A percentile compares a stretch with the other conserved stretches of the same genome.
phyloP scores from a whole-genome alignment of 2,329 filamentous ascomycete species.

The Hymenoscyphus scutula region DNA sequence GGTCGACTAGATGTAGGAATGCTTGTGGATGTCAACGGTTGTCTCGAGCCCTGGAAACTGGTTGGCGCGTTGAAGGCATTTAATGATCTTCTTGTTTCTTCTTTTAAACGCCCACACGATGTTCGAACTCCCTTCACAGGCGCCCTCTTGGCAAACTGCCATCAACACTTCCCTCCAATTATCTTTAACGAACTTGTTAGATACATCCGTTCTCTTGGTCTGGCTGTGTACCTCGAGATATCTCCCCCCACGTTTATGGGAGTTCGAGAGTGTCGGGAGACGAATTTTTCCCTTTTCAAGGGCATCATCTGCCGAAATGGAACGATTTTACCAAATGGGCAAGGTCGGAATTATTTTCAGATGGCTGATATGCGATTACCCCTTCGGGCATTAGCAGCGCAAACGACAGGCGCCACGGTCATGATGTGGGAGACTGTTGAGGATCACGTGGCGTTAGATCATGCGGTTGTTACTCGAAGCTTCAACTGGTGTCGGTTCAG shows the following conservation, averaged over 20 bases:
- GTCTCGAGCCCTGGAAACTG: slow-evolving; percentile 1
- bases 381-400: slow-evolving; percentile 45
- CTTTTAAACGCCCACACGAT: slow-evolving; percentile 9
- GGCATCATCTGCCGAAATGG: slow-evolving; percentile 45
- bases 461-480: slow-evolving; percentile 44
- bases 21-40: slow-evolving; percentile 8
- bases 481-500: slow-evolving; percentile 48
- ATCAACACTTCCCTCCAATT: slow-evolving; percentile 25
- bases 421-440: slow-evolving; percentile 46
- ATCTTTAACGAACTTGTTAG: slow-evolving; percentile 37
- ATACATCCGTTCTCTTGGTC: slow-evolving; percentile 31
- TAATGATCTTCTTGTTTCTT: slow-evolving; percentile 6
- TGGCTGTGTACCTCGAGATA: slow-evolving; percentile 44
- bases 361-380: slow-evolving; percentile 42
- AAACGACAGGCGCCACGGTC: slow-evolving; percentile 43
- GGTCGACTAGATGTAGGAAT: slow-evolving; percentile 17
- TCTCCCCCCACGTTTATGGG: slow-evolving; percentile 41
- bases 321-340: slow-evolving; percentile 41
- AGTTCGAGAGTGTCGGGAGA: slow-evolving; percentile 27
- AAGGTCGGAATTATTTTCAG: slow-evolving; percentile 45
- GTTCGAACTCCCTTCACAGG: slow-evolving; percentile 36
- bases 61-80: slow-evolving; percentile 8
- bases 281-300: slow-evolving; percentile 34
- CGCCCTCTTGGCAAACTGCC: slow-evolving; percentile 44
- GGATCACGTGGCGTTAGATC: slow-evolving; percentile 38